Evolutionary conservation across 768 basidiomycete genomes (phyloP), one percentile per base, ranked within the genome.

Genomic region (Suillus luteus): DNA sequence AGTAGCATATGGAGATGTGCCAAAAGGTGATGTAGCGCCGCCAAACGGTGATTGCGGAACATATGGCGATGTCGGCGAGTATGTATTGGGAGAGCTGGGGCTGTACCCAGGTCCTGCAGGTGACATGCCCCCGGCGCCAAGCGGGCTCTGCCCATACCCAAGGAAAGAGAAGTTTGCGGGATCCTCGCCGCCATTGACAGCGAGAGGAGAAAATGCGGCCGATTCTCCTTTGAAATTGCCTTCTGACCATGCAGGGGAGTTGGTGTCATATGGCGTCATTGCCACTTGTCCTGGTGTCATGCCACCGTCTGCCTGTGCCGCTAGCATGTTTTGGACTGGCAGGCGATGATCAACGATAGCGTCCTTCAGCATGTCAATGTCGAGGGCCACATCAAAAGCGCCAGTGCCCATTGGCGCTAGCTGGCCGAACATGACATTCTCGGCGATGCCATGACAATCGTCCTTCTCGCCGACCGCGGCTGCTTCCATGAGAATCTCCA

Each of bases 331-430:
- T 68, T 92, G 91, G 4, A 92, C 90, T 0, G 94, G 94, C 19
- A 97, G 81, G 31, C 95, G 91, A 72, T 96, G 95, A 75, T 99
- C 97, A 58, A 98, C 92, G 61, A 98, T 95, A 46, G 97, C 96
- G 64, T 99, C 96, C 82, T 97, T 97, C 70, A 99, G 82, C 95
- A 99, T 96, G 68, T 96, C 92, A 71, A 98, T 93, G 75, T 99
- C 97, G 57, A 99, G 84, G 0, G 94, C 90, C 58, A 99, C 92
- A 57, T 99, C 96, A 72, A 96, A 98, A 9, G 93, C 86, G 15
- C 97, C 97, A 0, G 97, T 98, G 59, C 97, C 97, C 95, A 99
- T 98, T 0, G 96, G 96, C n/a, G 96, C 96, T 86, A 99, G 92
- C 79, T 99, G 97, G 19, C 97, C 97, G 70, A 99, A 94, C 84